Evolutionary conservation across 768 basidiomycete genomes (phyloP), one percentile per base, ranked within the genome.

Genomic region (Boletus sp.): DNA sequence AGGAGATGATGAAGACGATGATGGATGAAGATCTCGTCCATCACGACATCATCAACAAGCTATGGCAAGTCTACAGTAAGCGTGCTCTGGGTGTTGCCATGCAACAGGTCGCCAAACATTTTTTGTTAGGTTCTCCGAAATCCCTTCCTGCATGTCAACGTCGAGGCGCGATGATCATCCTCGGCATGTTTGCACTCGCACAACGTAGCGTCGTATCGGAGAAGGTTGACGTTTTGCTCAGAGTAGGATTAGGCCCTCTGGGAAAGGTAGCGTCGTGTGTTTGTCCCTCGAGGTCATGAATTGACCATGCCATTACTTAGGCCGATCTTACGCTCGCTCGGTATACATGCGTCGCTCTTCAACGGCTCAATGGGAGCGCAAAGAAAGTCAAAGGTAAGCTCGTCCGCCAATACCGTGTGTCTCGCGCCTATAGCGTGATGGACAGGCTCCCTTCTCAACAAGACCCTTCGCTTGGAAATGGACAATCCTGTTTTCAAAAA

Each of bases 51-150:
- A 85, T 94, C 61, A 78, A 83, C 42, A 96, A 93, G 76, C 80
- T 99, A 1, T 99, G 97, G 97, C 89, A 94, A 63, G 91, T 95
- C 29, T 99, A 98, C 71, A 89, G 95, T 94, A 66, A 66, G 90
- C 76, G 8, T 49, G 3, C 30, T 4, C 30, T 50, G 12, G 6
- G 8, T 18, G 6, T 32, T 47, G 15, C 2, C n/a, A 8, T 28
- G 5, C 18, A 30, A 33, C 7, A 5, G 4, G 36, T 4, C 12
- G 15, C 20, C 2, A 17, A 60, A 42, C 15, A 28, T 30, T 7
- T 17, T 39, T 37, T 52, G 44, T 8, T 39, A 97, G 95, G 90
- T 65, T 86, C 87, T 10, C 80, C 85, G 8, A 83, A 83, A 62
- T 78, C 81, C 10, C 78, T 99, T 35, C 93, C 93, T 0, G 84